Evolutionary conservation across 331 rosid genomes (phyloP), one percentile per base, ranked within the genome.

Genomic region (Stylosanthes scabra): DNA sequence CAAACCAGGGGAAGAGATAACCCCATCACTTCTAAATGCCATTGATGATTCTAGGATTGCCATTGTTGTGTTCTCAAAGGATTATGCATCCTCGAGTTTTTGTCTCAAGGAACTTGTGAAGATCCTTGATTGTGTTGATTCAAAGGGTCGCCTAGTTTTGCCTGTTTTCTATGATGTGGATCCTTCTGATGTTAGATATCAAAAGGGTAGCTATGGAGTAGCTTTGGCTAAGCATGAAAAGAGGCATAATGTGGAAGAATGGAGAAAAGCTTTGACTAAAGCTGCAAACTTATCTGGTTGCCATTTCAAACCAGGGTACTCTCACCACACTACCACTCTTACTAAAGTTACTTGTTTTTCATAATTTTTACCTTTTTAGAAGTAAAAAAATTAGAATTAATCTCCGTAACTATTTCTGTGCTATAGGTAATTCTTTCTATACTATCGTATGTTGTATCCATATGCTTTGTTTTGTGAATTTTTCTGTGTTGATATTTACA

Each of bases 131-230:
- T 65, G 70, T 65, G 37, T 45, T 13, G 25, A 65, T 20, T 15
- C 29, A 20, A 65, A 46, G 41, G 70, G 70, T 6, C 40, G 52
- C 4, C 12, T 41, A 7, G 55, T 65, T 45, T 46, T 11, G 37
- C 70, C 70, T 0, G 42, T 64, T 20, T 64, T 64, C 49, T 64
- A 64, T 20, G 49, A 20, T 8, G 54, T 64, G 1, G 54, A 64
- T 46, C 70, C 70, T 5, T 65, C 70, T 1, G 70, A 42, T 11
- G 39, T 65, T 10, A 44, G 70, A 20, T 15, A 65, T 65, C 70
- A 65, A 46, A 42, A 3, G 2, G 55, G 70, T 4, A 11, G 11
- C 7, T 41, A 15, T 65, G 70, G 56, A 16, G 56, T 44, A 25
- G 70, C 70, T 9, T 20, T 65, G 1, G 57, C 70, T 65, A 27